phyloP scores from a whole-genome alignment of 176 grass and related monocot genomes.

The Oryza rufipogon region DNA sequence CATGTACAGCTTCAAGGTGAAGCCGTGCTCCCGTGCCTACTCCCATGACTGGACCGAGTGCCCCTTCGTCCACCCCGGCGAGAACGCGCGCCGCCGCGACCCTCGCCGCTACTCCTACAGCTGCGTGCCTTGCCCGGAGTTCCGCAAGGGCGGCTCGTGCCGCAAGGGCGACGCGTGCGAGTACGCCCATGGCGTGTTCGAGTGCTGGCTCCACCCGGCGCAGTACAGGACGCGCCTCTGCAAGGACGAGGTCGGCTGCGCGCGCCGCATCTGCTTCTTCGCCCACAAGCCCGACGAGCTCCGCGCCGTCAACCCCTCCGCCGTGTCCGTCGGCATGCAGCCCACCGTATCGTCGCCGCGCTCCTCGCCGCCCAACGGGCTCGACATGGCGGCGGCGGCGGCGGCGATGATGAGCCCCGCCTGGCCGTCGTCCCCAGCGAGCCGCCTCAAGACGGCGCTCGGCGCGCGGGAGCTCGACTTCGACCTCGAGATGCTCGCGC shows the following conservation, averaged over 20 bases:
- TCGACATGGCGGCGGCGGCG: conserved; percentile 47
- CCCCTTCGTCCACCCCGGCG: conserved; percentile 95
- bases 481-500: conserved; percentile 70
- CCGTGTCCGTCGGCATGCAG: conserved; percentile 70
- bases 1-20: conserved; percentile 97
- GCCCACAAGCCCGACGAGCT: conserved; percentile 89
- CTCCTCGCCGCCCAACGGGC: conserved; percentile 49
- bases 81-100: conserved; percentile 95
- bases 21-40: conserved; percentile 97
- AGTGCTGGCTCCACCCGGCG: conserved; percentile 92
- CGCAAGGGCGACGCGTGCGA: conserved; percentile 79
- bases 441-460: conserved; percentile 68
- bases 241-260: conserved; percentile 82
- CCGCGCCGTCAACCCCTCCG: conserved; percentile 71
- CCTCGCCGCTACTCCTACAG: conserved; percentile 91
- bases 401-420: conserved; percentile 45
- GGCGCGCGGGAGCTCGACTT: conserved; percentile 68
- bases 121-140: conserved; percentile 95
- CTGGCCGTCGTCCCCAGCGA: conserved; percentile 56
- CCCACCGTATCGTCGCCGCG: conserved; percentile 52
- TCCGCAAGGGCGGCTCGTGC: conserved; percentile 82
- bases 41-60: conserved; percentile 99
- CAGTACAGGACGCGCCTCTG: conserved; percentile 81
- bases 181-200: conserved; percentile 91
- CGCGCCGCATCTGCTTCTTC: conserved; percentile 83